Base-by-base conservation (phyloP, 768 basidiomycete species). In the Trametes villosa region DNA sequence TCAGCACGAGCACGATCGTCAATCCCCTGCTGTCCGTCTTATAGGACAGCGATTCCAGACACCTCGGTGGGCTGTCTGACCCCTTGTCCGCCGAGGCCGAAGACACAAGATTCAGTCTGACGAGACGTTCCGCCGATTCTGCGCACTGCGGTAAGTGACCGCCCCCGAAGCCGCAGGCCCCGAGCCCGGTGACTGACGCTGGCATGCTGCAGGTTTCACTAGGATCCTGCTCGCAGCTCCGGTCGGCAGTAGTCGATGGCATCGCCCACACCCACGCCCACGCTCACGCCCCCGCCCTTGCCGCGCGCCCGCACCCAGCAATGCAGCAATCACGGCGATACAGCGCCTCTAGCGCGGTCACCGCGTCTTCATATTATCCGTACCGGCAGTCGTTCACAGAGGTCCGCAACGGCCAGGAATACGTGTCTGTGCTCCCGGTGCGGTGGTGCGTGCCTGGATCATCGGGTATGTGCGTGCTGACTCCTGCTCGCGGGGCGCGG, bases 351-450 rank as follows among this genome's bases (percentile, higher is more conserved):
- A 53, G 46, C 38, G 29, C 52, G 27, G 34, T 49, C n/a, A 26
- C 53, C 29, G 44, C 31, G 18, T 34, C 55, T n/a, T 56, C 59
- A 17, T 62, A 62, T 33, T 64, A 64, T 27, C 65, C 62, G 2
- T 57, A 55, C 27, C 59, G 62, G 4, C 59, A 63, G 42, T 58
- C 62, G 17, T 38, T 62, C 2, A 45, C 51, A 36, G 63, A 64
- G 29, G 26, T 48, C 12, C 57, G 58, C 33, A 46, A 59, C 38
- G 65, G 59, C 20, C 52, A 53, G 11, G 62, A 59, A 40, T 64
- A 50, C 50, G 46, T 67, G 26, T 54, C 51, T 17, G 60, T 67
- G 56, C 62, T 67, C 6, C 65, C 65, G 27, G 65, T 64, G 18
- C 26, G 50, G 30, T 20, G 30, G 20, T 27, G n/a, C 33, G n/a